These are phyloP conservation scores for Trichoderma harzianum DNA, from an alignment of 2,329 filamentous ascomycete species.

Conservation along the genomic window DNA sequence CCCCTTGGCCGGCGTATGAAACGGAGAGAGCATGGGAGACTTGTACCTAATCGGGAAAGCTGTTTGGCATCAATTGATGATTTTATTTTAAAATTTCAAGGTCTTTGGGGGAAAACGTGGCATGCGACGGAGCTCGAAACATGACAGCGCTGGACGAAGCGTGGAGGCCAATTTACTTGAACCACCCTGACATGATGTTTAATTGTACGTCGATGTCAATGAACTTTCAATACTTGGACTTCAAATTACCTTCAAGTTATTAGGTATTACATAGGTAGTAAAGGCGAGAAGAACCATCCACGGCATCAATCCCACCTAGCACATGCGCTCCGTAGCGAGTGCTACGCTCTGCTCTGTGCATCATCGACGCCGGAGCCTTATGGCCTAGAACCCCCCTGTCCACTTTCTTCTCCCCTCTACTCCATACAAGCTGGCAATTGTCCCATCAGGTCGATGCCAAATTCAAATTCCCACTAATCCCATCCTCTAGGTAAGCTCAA, in stretches of 20 bases:
- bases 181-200: not conserved
- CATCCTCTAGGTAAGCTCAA: slow-evolving; percentile 4
- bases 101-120: not conserved
- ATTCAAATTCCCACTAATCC: slow-evolving; percentile 1
- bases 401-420: not conserved
- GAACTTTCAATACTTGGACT: not conserved
- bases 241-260: not conserved
- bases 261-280: not conserved
- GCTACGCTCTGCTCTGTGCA: not conserved
- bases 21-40: not conserved
- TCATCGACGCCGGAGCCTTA: not conserved
- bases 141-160: not conserved
- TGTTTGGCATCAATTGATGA: not conserved
- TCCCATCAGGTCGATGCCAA: not conserved
- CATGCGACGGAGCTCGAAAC: not conserved
- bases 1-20: slow-evolving; percentile 2
- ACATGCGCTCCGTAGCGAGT: not conserved
- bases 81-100: not conserved
- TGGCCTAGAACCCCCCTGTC: not conserved
- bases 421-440: not conserved
- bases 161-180: not conserved
- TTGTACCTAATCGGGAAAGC: not conserved
- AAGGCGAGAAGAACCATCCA: not conserved
- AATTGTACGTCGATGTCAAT: not conserved
- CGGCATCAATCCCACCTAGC: not conserved